Evolutionary conservation across 2,329 filamentous ascomycete genomes (phyloP).

Genomic region (Talaromyces sp.): DNA sequence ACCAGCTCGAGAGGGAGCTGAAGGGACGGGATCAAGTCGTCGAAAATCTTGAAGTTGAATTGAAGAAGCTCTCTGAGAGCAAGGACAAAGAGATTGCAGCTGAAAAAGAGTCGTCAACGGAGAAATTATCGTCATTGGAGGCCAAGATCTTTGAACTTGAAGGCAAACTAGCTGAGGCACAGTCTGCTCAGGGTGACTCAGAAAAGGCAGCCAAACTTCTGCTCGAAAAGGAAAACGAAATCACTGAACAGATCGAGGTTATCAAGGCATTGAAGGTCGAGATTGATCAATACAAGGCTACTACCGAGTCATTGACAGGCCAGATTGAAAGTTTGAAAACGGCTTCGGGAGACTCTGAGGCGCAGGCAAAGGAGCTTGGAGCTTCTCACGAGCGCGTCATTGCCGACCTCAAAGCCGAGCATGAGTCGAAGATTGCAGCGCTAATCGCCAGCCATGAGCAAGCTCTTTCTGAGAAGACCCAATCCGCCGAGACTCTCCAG

Average conservation of each 20-base stretch:
- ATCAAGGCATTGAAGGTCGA: constrained; percentile 20
- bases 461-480: constrained; percentile 33
- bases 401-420: constrained; percentile 30
- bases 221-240: constrained; percentile 37
- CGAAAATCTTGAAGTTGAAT: constrained; percentile 39
- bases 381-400: constrained; percentile 29
- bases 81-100: constrained; percentile 37
- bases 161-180: constrained; percentile 32
- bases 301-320: constrained; percentile 31
- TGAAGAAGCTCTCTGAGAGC: constrained; percentile 31
- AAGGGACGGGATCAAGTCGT: constrained; percentile 37
- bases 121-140: constrained; percentile 30
- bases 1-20: constrained; percentile 30
- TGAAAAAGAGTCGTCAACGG: constrained; percentile 32
- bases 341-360: constrained; percentile 22
- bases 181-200: constrained; percentile 27
- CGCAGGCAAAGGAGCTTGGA: constrained; percentile 30
- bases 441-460: constrained; percentile 31
- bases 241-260: constrained; percentile 27
- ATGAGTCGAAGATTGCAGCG: constrained; percentile 25
- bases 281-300: constrained; percentile 23
- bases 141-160: constrained; percentile 37
- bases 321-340: constrained; percentile 30
- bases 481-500: constrained; percentile 30
- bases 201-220: constrained; percentile 29